Evolutionary conservation across 2,329 filamentous ascomycete species (phyloP).

Genomic region (Dothideomycetes sp.): DNA sequence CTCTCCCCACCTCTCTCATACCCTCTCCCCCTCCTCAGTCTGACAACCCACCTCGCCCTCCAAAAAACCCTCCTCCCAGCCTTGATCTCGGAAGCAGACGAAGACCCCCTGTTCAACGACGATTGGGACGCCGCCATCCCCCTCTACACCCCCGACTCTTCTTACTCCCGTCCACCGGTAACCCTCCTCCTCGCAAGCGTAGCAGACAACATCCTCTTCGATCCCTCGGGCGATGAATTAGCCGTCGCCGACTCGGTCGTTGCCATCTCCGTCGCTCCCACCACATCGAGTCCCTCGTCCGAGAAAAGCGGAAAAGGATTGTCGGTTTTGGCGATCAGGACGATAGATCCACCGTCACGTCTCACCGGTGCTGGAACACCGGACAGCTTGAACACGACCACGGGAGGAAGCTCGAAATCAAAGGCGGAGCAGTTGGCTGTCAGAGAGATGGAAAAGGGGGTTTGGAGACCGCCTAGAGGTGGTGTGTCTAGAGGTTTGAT

Average conservation of each 20-base stretch:
- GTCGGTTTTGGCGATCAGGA: conserved; percentile 36
- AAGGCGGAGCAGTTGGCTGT: conserved; percentile 34
- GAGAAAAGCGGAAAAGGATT: conserved; percentile 15
- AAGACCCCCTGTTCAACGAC: conserved; percentile 96
- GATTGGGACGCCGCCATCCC: conserved; percentile 82
- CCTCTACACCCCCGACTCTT: conserved; percentile 47
- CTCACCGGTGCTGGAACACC: conserved; percentile 41
- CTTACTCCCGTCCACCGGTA: conserved; percentile 59
- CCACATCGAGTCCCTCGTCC: too few species aligned
- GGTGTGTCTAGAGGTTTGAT: conserved; percentile 70
- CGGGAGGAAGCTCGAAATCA: conserved; percentile 31
- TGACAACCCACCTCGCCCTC: conserved; percentile 89
- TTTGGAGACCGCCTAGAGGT: conserved; percentile 79
- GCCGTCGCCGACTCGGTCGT: conserved; percentile 84
- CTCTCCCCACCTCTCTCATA: conserved; percentile 91
- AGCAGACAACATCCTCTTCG: conserved; percentile 83
- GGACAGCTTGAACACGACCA: conserved; percentile 37
- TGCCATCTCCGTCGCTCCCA: conserved; percentile 71
- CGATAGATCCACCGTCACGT: conserved; percentile 41
- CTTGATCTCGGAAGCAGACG: conserved; percentile 80
- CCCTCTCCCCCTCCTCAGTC: conserved; percentile 80
- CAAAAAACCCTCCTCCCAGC: conserved; percentile 76
- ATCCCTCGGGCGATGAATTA: conserved; percentile 83
- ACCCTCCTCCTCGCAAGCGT: conserved; percentile 85
- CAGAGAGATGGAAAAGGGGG: conserved; percentile 48